Evolutionary conservation across 1,284 basidiomycete species (phyloP), one percentile per base, ranked within the genome.

Genomic region (Agroathelia rolfsii): DNA sequence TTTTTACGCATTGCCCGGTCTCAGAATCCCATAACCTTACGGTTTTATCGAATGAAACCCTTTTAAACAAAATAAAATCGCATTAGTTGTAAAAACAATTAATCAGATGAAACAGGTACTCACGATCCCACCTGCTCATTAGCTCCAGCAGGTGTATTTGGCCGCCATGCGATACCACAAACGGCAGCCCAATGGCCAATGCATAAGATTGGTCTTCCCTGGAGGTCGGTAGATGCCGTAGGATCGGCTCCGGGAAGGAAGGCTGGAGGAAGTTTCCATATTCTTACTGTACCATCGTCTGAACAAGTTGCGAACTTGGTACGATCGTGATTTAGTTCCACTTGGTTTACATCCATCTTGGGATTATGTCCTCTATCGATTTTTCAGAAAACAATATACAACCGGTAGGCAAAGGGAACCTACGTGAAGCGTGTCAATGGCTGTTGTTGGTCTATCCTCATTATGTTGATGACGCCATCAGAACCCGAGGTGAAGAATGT

Each of bases 301-400:
- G 83, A 82, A 51, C 81, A 82, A 2, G 84, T 81, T 21, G 82
- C 84, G 30, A 89, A 49, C 32, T 69, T 64, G 15, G 77, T 83
- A 20, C 66, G 61, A 20, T 68, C 62, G 9, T 72, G 62, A 40
- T 81, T 83, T 47, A 69, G 72, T 48, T 76, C 77, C 39, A 89
- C 67, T 48, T 79, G 74, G 46, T 86, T 89, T 42, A 89, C 69
- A 52, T 89, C 86, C 20, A 32, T 32, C 30, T 26, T 30, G 41
- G 31, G 37, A 22, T 30, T 10, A 34, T 12, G 20, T 13, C 16
- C 36, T 35, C 40, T 5, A 18, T 29, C 12, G 10, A 10, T 10
- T n/a, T 34, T 3, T 21, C 29, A 32, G 36, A n/a, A 27, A 16
- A 30, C 5, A 25, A 22, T 13, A 5, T 2, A 25, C n/a, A 16